Evolutionary conservation across 805 yeast species (phyloP).

Genomic region (Suhomyces prunicola): DNA sequence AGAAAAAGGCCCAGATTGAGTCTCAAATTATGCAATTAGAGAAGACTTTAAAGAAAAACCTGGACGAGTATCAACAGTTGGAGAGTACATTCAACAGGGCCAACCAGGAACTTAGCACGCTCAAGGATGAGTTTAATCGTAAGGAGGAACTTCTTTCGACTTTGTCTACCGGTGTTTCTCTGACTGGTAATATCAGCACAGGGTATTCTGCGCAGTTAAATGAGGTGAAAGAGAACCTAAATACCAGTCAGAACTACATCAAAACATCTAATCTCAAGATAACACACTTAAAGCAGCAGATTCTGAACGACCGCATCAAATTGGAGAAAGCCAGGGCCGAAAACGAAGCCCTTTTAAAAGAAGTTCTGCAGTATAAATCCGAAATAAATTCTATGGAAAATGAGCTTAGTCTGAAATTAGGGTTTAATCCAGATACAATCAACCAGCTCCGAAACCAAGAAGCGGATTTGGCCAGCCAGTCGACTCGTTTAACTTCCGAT

Average conservation of each 20-base stretch:
- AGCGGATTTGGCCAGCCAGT: conserved; percentile 38
- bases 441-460: conserved; percentile 47
- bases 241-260: conserved; percentile 51
- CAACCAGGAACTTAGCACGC: conserved; percentile 40
- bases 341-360: conserved; percentile 36
- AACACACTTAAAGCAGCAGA: conserved; percentile 53
- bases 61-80: conserved; percentile 33
- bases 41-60: conserved; percentile 30
- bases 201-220: conserved; percentile 76
- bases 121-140: conserved; percentile 47
- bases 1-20: conserved; percentile 31
- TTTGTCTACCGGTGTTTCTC: conserved; percentile 83
- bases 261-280: conserved; percentile 60
- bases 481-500: conserved; percentile 43
- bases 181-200: conserved; percentile 69
- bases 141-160: conserved; percentile 82
- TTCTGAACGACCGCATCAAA: conserved; percentile 46
- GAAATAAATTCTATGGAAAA: conserved; percentile 37
- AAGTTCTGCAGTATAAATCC: conserved; percentile 41
- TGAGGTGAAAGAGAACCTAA: conserved; percentile 54
- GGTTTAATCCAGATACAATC: conserved; percentile 51
- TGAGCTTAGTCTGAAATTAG: conserved; percentile 45
- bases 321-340: conserved; percentile 53
- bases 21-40: conserved; percentile 33
- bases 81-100: conserved; percentile 46